Conservation (phyloP, 2,329 filamentous ascomycete species). For the Cladophialophora bantiana region DNA sequence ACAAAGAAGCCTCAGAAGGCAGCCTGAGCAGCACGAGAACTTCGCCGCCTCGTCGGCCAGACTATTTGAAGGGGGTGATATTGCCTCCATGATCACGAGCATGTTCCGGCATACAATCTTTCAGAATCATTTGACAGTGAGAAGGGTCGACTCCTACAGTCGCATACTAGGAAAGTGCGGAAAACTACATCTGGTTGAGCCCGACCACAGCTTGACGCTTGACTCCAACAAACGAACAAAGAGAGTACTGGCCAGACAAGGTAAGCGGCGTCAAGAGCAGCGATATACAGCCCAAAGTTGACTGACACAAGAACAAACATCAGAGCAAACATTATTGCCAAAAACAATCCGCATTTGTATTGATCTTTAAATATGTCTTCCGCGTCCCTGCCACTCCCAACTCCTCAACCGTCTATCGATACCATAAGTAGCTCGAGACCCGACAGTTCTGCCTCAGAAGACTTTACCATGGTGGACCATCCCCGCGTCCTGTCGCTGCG, state of each 20-base stretch:
- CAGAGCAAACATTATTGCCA: background rate
- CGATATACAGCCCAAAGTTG: background rate
- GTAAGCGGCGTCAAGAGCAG: background rate
- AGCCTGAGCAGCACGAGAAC: background rate
- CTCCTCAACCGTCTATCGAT: background rate
- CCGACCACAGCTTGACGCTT: background rate
- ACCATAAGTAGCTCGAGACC: background rate
- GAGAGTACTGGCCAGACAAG: background rate
- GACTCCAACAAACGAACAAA: background rate
- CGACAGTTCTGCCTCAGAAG: background rate
- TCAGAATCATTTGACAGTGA: background rate
- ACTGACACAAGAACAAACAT: background rate
- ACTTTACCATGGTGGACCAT: conserved; percentile 28
- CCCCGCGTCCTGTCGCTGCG: conserved; percentile 20
- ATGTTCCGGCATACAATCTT: background rate
- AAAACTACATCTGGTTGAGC: background rate
- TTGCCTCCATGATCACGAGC: background rate
- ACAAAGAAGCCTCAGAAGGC: background rate
- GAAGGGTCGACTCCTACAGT: background rate
- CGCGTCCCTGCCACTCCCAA: background rate
- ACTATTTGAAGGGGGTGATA: conserved; percentile 1
- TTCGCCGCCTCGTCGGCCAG: background rate
- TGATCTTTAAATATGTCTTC: background rate
- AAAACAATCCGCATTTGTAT: background rate
- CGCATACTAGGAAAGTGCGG: background rate